Evolutionary conservation across 345 rosid genomes (phyloP).

Genomic region (Brassica cretica): DNA sequence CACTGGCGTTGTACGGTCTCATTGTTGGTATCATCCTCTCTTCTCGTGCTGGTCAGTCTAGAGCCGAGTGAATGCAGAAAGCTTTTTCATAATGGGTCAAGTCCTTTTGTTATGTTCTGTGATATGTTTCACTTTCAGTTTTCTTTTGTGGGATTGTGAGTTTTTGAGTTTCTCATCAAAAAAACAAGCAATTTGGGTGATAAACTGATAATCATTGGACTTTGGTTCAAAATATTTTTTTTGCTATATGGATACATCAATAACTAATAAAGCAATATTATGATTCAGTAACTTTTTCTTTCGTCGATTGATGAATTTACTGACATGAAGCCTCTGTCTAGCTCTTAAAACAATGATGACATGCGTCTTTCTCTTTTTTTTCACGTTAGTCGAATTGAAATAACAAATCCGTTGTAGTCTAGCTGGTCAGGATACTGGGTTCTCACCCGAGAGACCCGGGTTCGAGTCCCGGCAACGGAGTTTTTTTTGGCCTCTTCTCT

Average conservation of each 20-base stretch:
- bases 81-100: not conserved
- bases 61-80: conserved; percentile 55
- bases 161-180: conserved; percentile 30
- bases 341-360: not conserved
- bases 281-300: not conserved
- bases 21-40: conserved; percentile 94
- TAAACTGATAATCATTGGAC: conserved; percentile 1
- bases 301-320: not conserved
- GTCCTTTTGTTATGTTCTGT: conserved; percentile 29
- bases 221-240: conserved; percentile 2
- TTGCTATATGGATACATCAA: conserved; percentile 2
- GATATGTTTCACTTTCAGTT: not conserved
- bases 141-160: conserved; percentile 22
- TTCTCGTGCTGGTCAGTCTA: conserved; percentile 93
- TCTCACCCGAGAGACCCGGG: conserved; percentile 71
- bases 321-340: not conserved
- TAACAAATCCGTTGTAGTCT: conserved; percentile 54
- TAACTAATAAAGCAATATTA: not conserved
- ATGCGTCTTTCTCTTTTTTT: not conserved
- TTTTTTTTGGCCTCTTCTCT: no score
- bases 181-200: conserved; percentile 16
- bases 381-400: no score
- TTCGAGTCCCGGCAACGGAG: conserved; percentile 31
- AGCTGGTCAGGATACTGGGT: conserved; percentile 78
- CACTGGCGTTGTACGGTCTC: conserved; percentile 86